Evolutionary conservation across 2,329 filamentous ascomycete species (phyloP).

Genomic region (Cryphonectria parasitica): DNA sequence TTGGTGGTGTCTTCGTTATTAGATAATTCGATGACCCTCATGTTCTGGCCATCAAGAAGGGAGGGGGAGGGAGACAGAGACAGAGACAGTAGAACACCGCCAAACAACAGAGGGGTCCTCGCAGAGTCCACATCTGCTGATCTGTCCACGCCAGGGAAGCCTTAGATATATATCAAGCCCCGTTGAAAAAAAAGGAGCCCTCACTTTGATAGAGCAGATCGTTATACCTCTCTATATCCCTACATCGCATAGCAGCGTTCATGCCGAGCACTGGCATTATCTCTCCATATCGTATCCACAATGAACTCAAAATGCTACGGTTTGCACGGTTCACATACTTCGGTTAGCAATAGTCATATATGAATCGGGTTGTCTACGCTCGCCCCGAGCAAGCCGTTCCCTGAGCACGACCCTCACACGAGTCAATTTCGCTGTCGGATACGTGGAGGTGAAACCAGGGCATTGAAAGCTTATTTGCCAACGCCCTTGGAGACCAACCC

Average conservation of each 20-base stretch:
- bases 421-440: conserved; percentile 4
- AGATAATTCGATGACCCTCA: not conserved
- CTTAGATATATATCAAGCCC: conserved; percentile 3
- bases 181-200: not conserved
- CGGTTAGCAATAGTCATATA: not conserved
- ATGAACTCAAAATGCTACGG: not conserved
- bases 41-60: not conserved
- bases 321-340: not conserved
- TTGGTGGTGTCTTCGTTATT: not conserved
- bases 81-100: not conserved
- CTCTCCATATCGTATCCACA: not conserved
- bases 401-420: conserved; percentile 2
- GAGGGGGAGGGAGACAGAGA: not conserved
- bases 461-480: conserved; percentile 8
- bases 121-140: not conserved
- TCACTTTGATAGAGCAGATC: not conserved
- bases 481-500: not conserved
- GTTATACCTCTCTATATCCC: not conserved
- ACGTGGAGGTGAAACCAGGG: not conserved
- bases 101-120: not conserved
- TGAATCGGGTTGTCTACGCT: not conserved
- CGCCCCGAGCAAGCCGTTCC: conserved; percentile 3
- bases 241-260: not conserved
- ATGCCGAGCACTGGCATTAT: not conserved
- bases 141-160: not conserved